Base-by-base conservation (phyloP, 305 asterid species). In the Solanum hybrid region DNA sequence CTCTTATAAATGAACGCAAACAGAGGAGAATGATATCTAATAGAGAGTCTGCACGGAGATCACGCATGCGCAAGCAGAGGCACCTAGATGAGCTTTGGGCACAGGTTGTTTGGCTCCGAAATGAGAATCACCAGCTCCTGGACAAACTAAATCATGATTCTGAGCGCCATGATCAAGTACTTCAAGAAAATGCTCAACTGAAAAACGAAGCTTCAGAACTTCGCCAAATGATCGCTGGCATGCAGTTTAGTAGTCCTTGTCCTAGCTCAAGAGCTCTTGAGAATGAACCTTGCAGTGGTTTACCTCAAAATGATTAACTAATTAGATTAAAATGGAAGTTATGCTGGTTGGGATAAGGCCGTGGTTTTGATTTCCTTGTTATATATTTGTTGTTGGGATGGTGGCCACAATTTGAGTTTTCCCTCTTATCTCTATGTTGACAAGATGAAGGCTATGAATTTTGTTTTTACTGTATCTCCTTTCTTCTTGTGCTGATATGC, bases 31-130 rank as follows among this genome's bases (percentile, higher is more conserved):
- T 96, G 99, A 95, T 97, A 35, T 97, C 99, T 2, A 97, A 97
- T 92, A 88, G 99, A 73, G 99, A 97, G 89, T 97, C 99, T 1
- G 99, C 99, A 1, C 91, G 98, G 14, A 17, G 99, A 35, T 97
- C 99, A 14, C 97, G 99, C 73, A 96, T 97, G 99, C 95, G 99
- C 69, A 97, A 96, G 89, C 99, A 96, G 81, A 97, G 93, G 92
- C 99, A 97, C 89, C 89, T 97, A 79, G 98, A 95, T 40, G 99
- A 96, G 95, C 98, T 96, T 7, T 95, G 98, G 98, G 94, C 99
- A 6, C 99, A 95, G 91, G 98, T 97, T n/a, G 93, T 95, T 22
- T 94, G 97, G 95, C 97, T 97, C 38, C 91, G 98, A 7, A 94
- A 94, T 51, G 99, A 97, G 98, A 97, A 97, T 51, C 96, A 94